Conservation (phyloP, 148 eudicot species). For the Vaccinium vitisidaea region DNA sequence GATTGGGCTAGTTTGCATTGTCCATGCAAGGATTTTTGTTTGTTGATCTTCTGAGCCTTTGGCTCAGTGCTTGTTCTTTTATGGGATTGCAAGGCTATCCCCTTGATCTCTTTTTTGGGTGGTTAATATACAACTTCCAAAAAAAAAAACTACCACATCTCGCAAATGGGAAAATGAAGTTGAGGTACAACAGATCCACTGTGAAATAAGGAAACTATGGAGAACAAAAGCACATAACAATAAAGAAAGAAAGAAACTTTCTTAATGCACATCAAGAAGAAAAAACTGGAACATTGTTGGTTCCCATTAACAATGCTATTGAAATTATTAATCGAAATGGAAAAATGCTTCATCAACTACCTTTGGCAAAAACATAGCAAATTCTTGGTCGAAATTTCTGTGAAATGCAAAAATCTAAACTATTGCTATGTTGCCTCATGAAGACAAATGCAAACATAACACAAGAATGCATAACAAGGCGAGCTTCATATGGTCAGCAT, state of each 20-base stretch:
- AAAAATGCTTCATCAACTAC: background rate
- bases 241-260: background rate
- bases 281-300: background rate
- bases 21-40: too few species aligned
- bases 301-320: background rate
- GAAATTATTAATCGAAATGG: background rate
- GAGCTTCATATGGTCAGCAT: background rate
- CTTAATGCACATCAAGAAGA: background rate
- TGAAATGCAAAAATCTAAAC: background rate
- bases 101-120: too few species aligned
- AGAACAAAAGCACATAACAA: background rate
- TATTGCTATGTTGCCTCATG: background rate
- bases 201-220: background rate
- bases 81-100: too few species aligned
- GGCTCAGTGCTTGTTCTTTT: too few species aligned
- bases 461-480: background rate
- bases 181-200: background rate
- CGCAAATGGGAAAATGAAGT: background rate
- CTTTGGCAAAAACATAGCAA: background rate
- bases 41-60: too few species aligned
- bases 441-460: background rate
- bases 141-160: background rate
- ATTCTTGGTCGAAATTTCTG: background rate
- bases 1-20: too few species aligned
- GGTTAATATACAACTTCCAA: too few species aligned